phyloP scores from a whole-genome alignment of 345 rosid genomes.

The Citrus hindsii region DNA sequence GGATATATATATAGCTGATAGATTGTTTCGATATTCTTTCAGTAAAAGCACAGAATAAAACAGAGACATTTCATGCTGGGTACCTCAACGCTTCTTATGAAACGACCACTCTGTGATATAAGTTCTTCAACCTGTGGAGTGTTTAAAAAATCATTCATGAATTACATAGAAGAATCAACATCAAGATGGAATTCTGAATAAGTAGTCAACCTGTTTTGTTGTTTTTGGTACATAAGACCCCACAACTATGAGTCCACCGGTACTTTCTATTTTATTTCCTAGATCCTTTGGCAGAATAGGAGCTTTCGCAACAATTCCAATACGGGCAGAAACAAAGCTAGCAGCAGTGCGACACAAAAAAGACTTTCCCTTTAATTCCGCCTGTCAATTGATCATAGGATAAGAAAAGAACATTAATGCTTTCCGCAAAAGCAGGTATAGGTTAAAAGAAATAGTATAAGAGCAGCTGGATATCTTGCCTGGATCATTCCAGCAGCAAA shows the following conservation, averaged over 20 bases:
- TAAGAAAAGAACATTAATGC: constrained; percentile 5
- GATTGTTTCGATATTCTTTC: background rate
- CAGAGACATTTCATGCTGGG: constrained; percentile 4
- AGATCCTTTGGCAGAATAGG: constrained; percentile 77
- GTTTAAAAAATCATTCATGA: background rate
- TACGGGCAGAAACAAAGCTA: constrained; percentile 87
- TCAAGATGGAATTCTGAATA: background rate
- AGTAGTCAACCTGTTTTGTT: constrained; percentile 71
- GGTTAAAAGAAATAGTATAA: background rate
- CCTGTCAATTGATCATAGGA: constrained; percentile 52
- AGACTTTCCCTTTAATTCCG: constrained; percentile 78
- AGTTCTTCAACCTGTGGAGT: constrained; percentile 77
- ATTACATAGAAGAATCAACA: background rate
- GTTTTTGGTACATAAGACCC: constrained; percentile 98
- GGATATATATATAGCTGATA: background rate
- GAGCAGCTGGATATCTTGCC: constrained; percentile 39
- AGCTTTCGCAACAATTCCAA: constrained; percentile 82
- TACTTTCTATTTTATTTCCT: constrained; percentile 51
- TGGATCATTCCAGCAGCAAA: constrained; percentile 93
- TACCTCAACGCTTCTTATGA: constrained; percentile 79
- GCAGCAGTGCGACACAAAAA: constrained; percentile 97
- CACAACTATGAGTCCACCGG: constrained; percentile 83
- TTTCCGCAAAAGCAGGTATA: constrained; percentile 10
- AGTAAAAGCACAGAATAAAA: constrained; percentile 5
- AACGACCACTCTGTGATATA: constrained; percentile 53